These are phyloP conservation scores for Russula brevipes DNA, from an alignment of 768 basidiomycete species.

Conservation along the genomic window DNA sequence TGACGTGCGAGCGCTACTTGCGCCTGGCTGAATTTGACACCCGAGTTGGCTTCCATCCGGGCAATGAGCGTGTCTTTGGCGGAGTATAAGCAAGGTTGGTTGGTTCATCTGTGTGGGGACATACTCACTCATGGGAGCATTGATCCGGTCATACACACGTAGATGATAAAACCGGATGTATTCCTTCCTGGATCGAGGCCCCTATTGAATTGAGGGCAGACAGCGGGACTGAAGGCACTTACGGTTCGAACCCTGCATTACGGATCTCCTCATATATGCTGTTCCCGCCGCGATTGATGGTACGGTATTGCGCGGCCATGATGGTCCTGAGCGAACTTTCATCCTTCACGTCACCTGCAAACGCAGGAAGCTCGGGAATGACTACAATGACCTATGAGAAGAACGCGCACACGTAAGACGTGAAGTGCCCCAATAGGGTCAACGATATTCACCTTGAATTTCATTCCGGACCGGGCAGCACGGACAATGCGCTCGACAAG, in stretches of 20 bases:
- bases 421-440: background rate
- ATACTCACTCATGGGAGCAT: conserved; percentile 57
- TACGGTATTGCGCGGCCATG: conserved; percentile 83
- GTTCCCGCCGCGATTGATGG: conserved; percentile 83
- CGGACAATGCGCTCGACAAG: conserved; percentile 78
- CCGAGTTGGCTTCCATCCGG: conserved; percentile 66
- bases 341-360: conserved; percentile 75
- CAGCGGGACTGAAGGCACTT: conserved; percentile 27
- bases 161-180: conserved; percentile 93
- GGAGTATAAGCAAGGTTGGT: background rate
- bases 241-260: conserved; percentile 76
- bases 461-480: conserved; percentile 63
- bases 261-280: conserved; percentile 83
- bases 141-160: conserved; percentile 86
- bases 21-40: conserved; percentile 78
- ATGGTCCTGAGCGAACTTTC: conserved; percentile 66
- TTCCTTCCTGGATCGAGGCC: conserved; percentile 47
- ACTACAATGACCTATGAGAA: conserved; percentile 65
- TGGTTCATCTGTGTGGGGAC: background rate
- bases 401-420: background rate
- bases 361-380: conserved; percentile 90
- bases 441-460: conserved; percentile 60
- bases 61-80: conserved; percentile 46
- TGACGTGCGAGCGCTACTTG: conserved; percentile 78
- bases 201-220: background rate